Percentiles rank a stretch among this genome's conserved stretches.
These are phyloP conservation scores for Paxillus involutus DNA, from an alignment of 768 basidiomycete species.

Conservation along the genomic window DNA sequence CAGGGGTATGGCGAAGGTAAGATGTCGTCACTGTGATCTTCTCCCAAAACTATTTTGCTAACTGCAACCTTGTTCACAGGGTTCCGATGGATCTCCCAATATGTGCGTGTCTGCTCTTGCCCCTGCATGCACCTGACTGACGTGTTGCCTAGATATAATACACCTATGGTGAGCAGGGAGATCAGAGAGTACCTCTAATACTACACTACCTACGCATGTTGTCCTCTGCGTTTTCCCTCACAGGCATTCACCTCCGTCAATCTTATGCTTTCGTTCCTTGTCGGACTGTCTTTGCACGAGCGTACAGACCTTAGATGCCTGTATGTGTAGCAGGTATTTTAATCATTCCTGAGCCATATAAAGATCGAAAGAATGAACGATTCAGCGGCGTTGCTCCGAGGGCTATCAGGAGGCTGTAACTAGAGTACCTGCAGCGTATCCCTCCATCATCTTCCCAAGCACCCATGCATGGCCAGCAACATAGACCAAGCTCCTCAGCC, in stretches of 20 bases:
- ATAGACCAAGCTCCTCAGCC: constrained; percentile 77
- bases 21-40: constrained; percentile 9
- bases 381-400: not conserved
- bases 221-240: constrained; percentile 12
- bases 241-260: constrained; percentile 10
- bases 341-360: not conserved
- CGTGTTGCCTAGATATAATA: constrained; percentile 24
- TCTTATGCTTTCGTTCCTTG: constrained; percentile 15
- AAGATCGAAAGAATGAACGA: not conserved
- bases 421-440: constrained; percentile 28
- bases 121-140: constrained; percentile 7
- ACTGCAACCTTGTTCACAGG: constrained; percentile 38
- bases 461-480: constrained; percentile 81
- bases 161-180: not conserved
- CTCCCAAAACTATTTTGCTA: constrained; percentile 8
- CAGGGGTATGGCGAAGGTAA: constrained; percentile 97
- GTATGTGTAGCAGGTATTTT: constrained; percentile 11
- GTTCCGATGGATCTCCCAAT: constrained; percentile 98
- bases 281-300: constrained; percentile 8
- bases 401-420: too few relatives aligned
- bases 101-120: constrained; percentile 52
- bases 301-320: constrained; percentile 21
- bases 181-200: constrained; percentile 9
- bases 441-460: constrained; percentile 59
- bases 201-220: constrained; percentile 24